Evolutionary conservation across 2,329 filamentous ascomycete species (phyloP).

Genomic region (Monosporascus sp.): DNA sequence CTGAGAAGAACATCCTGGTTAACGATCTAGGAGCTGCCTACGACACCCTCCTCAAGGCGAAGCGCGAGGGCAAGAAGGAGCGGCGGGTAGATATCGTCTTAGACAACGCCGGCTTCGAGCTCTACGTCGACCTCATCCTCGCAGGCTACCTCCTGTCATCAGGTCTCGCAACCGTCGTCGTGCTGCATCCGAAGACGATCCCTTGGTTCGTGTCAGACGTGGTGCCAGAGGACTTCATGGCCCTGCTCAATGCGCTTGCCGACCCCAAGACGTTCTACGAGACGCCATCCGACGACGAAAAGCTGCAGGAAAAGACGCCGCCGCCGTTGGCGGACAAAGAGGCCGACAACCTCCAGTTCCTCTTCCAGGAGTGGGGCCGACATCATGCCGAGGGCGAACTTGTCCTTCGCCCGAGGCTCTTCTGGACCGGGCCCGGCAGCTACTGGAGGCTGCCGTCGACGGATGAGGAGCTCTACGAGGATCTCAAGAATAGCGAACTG

Average conservation of each 20-base stretch:
- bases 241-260: constrained; percentile 75
- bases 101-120: constrained; percentile 95
- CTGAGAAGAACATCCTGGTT: constrained; percentile 85
- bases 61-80: constrained; percentile 58
- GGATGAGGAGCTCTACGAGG: constrained; percentile 63
- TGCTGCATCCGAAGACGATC: constrained; percentile 89
- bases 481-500: constrained; percentile 77
- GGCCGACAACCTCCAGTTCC: constrained; percentile 59
- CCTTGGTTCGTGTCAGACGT: constrained; percentile 99
- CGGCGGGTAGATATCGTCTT: constrained; percentile 89
- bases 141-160: constrained; percentile 84
- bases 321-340: constrained; percentile 63
- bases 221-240: constrained; percentile 74
- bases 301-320: constrained; percentile 50
- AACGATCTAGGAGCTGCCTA: constrained; percentile 79
- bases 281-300: constrained; percentile 63
- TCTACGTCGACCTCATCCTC: constrained; percentile 90
- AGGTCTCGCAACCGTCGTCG: constrained; percentile 77
- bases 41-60: constrained; percentile 58
- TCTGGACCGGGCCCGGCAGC: constrained; percentile 85
- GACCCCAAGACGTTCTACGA: constrained; percentile 76
- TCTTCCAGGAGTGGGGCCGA: constrained; percentile 76
- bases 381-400: constrained; percentile 82
- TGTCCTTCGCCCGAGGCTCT: constrained; percentile 74
- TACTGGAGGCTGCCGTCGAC: constrained; percentile 80